Evolutionary conservation across 2,329 filamentous ascomycete species (phyloP).

Genomic region (Diplodia scrobiculata): DNA sequence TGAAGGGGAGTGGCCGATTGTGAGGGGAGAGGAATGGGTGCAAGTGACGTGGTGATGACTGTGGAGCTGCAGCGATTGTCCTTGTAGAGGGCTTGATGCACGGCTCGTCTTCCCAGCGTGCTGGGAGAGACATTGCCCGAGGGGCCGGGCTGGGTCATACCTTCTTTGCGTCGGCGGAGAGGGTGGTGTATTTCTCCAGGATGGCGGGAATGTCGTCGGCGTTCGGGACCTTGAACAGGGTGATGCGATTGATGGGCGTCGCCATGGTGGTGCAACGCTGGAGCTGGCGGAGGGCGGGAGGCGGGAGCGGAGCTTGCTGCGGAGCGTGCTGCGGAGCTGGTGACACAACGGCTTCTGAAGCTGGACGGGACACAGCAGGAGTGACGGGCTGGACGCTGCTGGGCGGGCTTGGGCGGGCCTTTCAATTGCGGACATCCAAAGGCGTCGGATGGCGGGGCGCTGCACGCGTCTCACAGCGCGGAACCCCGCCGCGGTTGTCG

Average conservation of each 20-base stretch:
- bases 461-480: slow-evolving; percentile 8
- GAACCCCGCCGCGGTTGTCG: slow-evolving; percentile 18
- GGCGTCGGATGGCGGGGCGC: neutral
- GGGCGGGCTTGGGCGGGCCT: slow-evolving; percentile 1
- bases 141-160: slow-evolving; percentile 33
- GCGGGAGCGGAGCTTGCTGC: neutral
- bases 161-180: slow-evolving; percentile 41
- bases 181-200: slow-evolving; percentile 40
- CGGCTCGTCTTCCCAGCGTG: slow-evolving; percentile 2
- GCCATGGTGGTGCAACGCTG: slow-evolving; percentile 33
- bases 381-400: neutral
- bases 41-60: slow-evolving; percentile 3
- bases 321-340: slow-evolving; percentile 6
- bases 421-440: slow-evolving; percentile 13
- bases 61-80: slow-evolving; percentile 19
- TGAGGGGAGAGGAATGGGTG: neutral
- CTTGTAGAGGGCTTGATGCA: neutral
- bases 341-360: slow-evolving; percentile 25
- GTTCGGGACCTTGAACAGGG: slow-evolving; percentile 44
- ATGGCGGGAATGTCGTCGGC: slow-evolving; percentile 37
- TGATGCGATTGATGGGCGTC: slow-evolving; percentile 40
- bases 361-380: slow-evolving; percentile 15
- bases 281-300: slow-evolving; percentile 5
- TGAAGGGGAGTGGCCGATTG: neutral
- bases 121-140: slow-evolving; percentile 5